Percentiles rank a stretch among this genome's conserved stretches.
These are phyloP conservation scores for Thalassiosira allenii DNA, from an alignment of 352 stramenopile genomes.

Conservation along the genomic window DNA sequence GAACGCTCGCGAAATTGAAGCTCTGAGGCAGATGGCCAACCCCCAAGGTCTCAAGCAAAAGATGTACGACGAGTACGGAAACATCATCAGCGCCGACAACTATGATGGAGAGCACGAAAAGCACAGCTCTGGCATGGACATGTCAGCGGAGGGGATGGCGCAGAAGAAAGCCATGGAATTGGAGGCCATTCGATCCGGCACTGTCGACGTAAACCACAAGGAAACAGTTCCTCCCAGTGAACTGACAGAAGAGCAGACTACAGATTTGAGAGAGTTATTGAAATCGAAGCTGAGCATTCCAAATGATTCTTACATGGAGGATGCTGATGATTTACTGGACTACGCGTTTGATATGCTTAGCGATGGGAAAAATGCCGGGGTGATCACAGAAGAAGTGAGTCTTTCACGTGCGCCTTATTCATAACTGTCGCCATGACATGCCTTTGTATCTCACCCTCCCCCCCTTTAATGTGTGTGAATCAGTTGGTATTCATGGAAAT, in stretches of 20 bases:
- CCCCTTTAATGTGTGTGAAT: too few relatives aligned
- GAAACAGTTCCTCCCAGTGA: neutral
- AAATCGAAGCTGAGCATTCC: neutral
- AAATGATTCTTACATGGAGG: conserved; percentile 10
- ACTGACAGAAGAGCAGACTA: neutral
- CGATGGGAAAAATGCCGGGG: neutral
- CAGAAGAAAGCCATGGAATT: neutral
- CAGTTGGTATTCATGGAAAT: conserved; percentile 20
- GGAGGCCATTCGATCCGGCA: neutral
- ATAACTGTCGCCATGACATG: neutral
- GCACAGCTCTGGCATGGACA: neutral
- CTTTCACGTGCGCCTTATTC: neutral
- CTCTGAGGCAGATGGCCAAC: neutral
- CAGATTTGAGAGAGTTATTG: neutral
- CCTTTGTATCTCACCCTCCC: neutral
- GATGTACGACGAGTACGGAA: neutral
- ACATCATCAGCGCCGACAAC: neutral
- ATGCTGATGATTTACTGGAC: conserved; percentile 4
- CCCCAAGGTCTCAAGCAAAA: conserved; percentile 2
- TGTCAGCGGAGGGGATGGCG: neutral
- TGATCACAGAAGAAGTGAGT: conserved; percentile 9
- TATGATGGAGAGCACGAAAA: neutral
- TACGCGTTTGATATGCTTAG: conserved; percentile 24
- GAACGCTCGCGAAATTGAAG: conserved; percentile 12
- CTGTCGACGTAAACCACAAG: conserved; percentile 17